Conservation (phyloP, 441 rosid genomes). For the Erodium trifolium region DNA sequence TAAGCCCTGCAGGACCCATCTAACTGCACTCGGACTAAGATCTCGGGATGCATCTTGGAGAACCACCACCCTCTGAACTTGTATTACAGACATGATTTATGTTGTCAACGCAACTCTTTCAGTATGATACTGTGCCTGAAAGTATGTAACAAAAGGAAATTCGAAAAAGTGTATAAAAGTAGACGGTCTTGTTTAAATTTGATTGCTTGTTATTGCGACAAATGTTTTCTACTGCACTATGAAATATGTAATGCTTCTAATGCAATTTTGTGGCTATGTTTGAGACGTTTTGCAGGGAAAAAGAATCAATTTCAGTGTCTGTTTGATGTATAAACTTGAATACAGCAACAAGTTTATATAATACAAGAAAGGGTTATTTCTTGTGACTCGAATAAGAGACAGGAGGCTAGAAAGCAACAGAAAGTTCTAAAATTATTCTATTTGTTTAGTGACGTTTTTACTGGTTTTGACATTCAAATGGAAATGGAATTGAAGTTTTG, state of each 20-base stretch:
- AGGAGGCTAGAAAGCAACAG: background rate
- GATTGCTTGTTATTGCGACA: background rate
- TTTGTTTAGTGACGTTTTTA: background rate
- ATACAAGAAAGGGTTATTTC: background rate
- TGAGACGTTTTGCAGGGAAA: background rate
- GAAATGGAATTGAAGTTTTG: too few species aligned
- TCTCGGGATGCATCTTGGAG: slow-evolving; percentile 46
- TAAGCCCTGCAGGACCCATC: slow-evolving; percentile 29
- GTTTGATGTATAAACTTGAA: slow-evolving; percentile 4
- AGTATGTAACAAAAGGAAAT: background rate
- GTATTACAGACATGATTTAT: slow-evolving; percentile 23
- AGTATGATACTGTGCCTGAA: background rate
- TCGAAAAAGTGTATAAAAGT: background rate
- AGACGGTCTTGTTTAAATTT: background rate
- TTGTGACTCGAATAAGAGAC: background rate
- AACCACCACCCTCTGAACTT: slow-evolving; percentile 46
- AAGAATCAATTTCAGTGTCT: background rate
- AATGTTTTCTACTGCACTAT: background rate
- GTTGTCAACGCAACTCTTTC: background rate
- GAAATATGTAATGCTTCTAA: background rate
- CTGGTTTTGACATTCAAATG: too few species aligned
- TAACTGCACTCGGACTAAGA: slow-evolving; percentile 26
- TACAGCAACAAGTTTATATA: background rate
- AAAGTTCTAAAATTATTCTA: background rate
- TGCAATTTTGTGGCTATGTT: background rate